Conservation (phyloP, 2,329 filamentous ascomycete genomes). For the Verticillium nubilum region DNA sequence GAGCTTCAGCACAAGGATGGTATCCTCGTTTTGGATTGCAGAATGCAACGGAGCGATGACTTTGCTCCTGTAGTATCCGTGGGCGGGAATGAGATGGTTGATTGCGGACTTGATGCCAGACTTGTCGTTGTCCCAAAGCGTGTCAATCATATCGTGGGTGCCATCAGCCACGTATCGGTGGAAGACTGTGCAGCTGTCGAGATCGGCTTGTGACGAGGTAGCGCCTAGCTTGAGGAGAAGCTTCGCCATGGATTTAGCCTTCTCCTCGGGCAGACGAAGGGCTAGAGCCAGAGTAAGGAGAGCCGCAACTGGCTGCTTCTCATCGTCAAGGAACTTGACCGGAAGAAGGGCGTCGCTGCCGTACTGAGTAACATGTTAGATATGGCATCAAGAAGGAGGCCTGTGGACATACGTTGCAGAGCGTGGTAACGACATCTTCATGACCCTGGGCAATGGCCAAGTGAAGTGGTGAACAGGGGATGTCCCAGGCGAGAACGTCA, state of each 20-base stretch:
- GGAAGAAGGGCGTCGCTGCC: conserved; percentile 74
- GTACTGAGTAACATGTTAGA: conserved; percentile 43
- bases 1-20: conserved; percentile 50
- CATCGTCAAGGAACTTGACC: conserved; percentile 55
- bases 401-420: conserved; percentile 49
- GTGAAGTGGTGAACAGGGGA: conserved; percentile 67
- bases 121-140: conserved; percentile 50
- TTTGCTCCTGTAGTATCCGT: conserved; percentile 22
- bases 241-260: conserved; percentile 59
- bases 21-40: conserved; percentile 51
- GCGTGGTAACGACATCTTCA: conserved; percentile 58
- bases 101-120: conserved; percentile 58
- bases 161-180: conserved; percentile 55
- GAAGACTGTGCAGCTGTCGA: conserved; percentile 58
- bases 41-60: conserved; percentile 48
- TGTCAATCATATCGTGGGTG: conserved; percentile 40
- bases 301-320: conserved; percentile 47
- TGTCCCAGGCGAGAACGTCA: conserved; percentile 76
- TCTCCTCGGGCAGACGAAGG: conserved; percentile 54
- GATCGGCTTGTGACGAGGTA: conserved; percentile 67
- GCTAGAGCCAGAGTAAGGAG: conserved; percentile 68
- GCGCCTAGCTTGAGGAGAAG: conserved; percentile 66
- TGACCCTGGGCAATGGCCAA: conserved; percentile 73
- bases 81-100: conserved; percentile 53
- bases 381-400: background rate